Percentiles rank a stretch among this genome's conserved stretches.
phyloP scores from a whole-genome alignment of 495 filamentous ascomycete species.

The Neurospora sp. region DNA sequence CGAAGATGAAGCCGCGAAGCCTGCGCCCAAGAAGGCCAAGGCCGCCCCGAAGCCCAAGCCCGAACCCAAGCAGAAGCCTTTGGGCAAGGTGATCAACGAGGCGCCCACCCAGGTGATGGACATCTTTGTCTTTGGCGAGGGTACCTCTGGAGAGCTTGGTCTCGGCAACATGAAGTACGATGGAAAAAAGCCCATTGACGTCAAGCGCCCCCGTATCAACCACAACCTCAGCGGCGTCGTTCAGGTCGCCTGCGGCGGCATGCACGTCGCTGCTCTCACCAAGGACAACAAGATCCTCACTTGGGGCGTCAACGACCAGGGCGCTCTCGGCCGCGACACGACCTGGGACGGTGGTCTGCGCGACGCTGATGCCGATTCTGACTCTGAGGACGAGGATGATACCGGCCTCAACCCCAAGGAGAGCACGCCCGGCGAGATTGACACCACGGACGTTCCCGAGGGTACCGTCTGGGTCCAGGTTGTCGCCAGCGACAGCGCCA shows the following conservation, averaged over 20 bases:
- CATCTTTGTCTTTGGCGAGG: conserved; percentile 47
- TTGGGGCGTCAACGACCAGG: conserved; percentile 63
- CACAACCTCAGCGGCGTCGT: conserved; percentile 47
- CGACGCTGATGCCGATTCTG: conserved; percentile 45
- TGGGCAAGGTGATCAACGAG: conserved; percentile 27
- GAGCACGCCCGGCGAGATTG: conserved; percentile 45
- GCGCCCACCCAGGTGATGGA: conserved; percentile 33
- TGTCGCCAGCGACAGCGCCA: conserved; percentile 52
- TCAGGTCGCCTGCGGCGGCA: conserved; percentile 51
- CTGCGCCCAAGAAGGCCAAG: conserved; percentile 9
- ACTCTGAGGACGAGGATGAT: conserved; percentile 28
- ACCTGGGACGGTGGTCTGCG: conserved; percentile 44
- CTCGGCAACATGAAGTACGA: conserved; percentile 33
- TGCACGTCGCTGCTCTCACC: conserved; percentile 54
- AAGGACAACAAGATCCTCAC: conserved; percentile 55
- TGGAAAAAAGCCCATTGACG: conserved; percentile 45
- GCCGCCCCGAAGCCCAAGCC: conserved; percentile 4
- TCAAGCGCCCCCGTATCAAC: conserved; percentile 47
- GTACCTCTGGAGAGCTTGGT: conserved; percentile 44
- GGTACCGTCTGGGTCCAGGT: conserved; percentile 49
- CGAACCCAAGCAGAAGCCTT: conserved; percentile 1
- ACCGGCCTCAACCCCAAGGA: conserved; percentile 50
- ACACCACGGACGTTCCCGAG: conserved; percentile 32
- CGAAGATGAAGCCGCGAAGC: conserved; percentile 1
- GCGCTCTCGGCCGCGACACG: conserved; percentile 55